phyloP scores from a whole-genome alignment of 1,284 basidiomycete species.

The Cutaneotrichosporon sp. region DNA sequence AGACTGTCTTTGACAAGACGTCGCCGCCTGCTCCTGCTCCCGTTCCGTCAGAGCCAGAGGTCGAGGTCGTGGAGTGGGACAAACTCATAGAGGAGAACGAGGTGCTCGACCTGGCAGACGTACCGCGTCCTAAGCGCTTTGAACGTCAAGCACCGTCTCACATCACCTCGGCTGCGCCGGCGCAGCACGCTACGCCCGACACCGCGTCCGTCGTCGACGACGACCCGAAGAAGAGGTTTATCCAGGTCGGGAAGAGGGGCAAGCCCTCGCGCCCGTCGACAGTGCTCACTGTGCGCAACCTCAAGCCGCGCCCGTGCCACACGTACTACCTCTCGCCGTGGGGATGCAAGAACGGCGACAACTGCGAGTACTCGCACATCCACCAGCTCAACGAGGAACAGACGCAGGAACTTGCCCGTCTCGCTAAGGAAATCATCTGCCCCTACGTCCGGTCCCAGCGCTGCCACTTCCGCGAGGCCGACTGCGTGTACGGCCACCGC shows the following conservation, averaged over 20 bases:
- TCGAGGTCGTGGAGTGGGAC: slow-evolving; percentile 18
- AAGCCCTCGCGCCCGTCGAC: slow-evolving; percentile 11
- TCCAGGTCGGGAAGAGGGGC: slow-evolving; percentile 5
- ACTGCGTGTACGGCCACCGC: slow-evolving; percentile 40
- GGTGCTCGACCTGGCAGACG: not conserved
- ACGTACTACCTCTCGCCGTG: slow-evolving; percentile 22
- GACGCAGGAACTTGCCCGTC: slow-evolving; percentile 29
- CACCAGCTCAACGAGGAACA: slow-evolving; percentile 36
- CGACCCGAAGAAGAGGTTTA: slow-evolving; percentile 7
- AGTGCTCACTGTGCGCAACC: slow-evolving; percentile 19
- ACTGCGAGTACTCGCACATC: slow-evolving; percentile 39
- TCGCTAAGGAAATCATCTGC: slow-evolving; percentile 41
- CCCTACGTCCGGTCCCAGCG: slow-evolving; percentile 30
- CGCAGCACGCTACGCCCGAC: too few relatives aligned
- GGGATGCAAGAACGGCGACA: slow-evolving; percentile 35
- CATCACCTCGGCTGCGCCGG: too few relatives aligned
- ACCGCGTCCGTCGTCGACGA: slow-evolving; percentile 13
- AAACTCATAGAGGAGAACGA: not conserved
- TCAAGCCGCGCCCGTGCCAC: slow-evolving; percentile 22
- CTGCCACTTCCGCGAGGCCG: slow-evolving; percentile 36
- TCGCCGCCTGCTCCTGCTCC: not conserved
- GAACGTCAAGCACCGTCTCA: too few relatives aligned
- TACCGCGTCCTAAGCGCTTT: not conserved
- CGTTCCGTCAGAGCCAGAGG: slow-evolving; percentile 1
- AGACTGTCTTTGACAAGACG: not conserved